A percentile compares a stretch with the other conserved stretches of the same genome.
These are phyloP conservation scores for Halophytophthora batemanensis DNA, from an alignment of 352 stramenopile genomes.

Conservation along the genomic window DNA sequence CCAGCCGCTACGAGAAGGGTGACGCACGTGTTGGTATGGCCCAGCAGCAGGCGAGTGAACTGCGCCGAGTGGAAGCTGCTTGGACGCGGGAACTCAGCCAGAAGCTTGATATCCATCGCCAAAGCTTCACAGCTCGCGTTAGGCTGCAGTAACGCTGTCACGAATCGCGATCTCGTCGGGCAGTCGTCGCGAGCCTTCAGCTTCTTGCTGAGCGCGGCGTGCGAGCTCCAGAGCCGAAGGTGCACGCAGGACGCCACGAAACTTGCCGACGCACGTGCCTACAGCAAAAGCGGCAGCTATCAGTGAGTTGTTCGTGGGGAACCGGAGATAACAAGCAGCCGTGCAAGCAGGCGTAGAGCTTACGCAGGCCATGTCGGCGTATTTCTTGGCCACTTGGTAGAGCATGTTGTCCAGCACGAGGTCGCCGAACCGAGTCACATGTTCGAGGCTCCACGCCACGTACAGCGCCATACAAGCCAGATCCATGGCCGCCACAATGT, in stretches of 20 bases:
- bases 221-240: conserved; percentile 46
- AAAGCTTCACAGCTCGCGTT: not conserved
- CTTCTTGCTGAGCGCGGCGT: conserved; percentile 23
- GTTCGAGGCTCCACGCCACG: conserved; percentile 42
- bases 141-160: conserved; percentile 5
- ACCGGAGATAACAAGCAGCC: not conserved
- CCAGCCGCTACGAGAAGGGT: conserved; percentile 29
- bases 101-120: conserved; percentile 7
- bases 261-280: conserved; percentile 25
- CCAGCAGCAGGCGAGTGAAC: conserved; percentile 49
- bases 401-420: conserved; percentile 76
- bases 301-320: not conserved
- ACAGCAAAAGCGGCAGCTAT: conserved; percentile 3
- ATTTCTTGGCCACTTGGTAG: conserved; percentile 80
- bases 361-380: conserved; percentile 47
- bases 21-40: conserved; percentile 36
- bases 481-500: conserved; percentile 42
- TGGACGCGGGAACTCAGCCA: conserved; percentile 42
- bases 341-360: not conserved
- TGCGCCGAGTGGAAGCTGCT: conserved; percentile 33
- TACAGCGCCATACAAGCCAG: conserved; percentile 53
- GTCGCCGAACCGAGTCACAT: conserved; percentile 43
- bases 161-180: conserved; percentile 8
- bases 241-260: conserved; percentile 49
- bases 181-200: not conserved